phyloP scores from a whole-genome alignment of 768 basidiomycete species.

The Russula virescens region DNA sequence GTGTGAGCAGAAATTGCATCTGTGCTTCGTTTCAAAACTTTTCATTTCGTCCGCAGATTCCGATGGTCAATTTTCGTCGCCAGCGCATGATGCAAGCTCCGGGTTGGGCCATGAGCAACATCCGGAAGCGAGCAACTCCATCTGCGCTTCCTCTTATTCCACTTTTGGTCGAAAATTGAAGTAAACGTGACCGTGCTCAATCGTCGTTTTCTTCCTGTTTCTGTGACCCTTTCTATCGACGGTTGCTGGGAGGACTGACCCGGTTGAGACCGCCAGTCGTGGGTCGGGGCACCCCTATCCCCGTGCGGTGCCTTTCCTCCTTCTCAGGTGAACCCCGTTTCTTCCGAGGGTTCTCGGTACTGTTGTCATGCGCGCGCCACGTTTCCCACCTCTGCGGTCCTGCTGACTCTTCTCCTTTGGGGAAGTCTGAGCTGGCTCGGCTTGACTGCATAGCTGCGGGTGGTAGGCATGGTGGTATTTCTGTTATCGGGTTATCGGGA shows the following conservation, averaged over 20 bases:
- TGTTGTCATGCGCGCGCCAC: not conserved
- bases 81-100: slow-evolving; percentile 31
- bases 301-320: not conserved
- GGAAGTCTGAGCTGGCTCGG: not conserved
- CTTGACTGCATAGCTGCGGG: not conserved
- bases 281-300: not conserved
- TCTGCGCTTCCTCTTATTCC: slow-evolving; percentile 47
- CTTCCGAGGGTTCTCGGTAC: not conserved
- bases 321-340: too few species aligned
- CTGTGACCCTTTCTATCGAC: not conserved
- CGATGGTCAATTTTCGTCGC: slow-evolving; percentile 26
- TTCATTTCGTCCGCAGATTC: slow-evolving; percentile 36
- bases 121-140: slow-evolving; percentile 52
- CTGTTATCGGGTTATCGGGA: too few species aligned
- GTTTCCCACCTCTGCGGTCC: not conserved
- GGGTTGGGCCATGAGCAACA: slow-evolving; percentile 56
- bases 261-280: not conserved
- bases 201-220: slow-evolving; percentile 28
- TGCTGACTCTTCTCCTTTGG: not conserved
- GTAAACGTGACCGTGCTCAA: slow-evolving; percentile 57
- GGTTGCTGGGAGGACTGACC: not conserved
- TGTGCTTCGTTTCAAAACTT: slow-evolving; percentile 38
- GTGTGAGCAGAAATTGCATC: slow-evolving; percentile 46
- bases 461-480: not conserved
- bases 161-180: slow-evolving; percentile 60